phyloP scores from a whole-genome alignment of 306 rosid genomes.

The Lathyrus aphaca region DNA sequence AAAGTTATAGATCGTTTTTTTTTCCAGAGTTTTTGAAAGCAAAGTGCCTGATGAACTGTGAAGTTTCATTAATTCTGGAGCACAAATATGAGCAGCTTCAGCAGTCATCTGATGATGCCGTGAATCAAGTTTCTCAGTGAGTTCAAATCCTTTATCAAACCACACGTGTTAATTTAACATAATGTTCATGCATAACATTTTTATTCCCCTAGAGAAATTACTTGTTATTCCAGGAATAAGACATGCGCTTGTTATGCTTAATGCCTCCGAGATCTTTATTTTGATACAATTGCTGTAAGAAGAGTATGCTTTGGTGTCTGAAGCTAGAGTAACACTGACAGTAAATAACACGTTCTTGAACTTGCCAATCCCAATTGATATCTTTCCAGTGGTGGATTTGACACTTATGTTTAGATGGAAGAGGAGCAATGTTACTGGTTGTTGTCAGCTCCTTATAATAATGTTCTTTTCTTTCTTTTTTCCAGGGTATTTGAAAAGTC shows the following conservation, averaged over 20 bases:
- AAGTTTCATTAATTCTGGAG: constrained; percentile 91
- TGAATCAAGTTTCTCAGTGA: constrained; percentile 93
- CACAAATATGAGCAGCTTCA: constrained; percentile 97
- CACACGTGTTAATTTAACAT: not conserved
- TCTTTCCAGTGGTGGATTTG: constrained; percentile 23
- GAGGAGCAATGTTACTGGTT: not conserved
- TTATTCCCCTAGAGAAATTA: not conserved
- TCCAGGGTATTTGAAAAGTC: constrained; percentile 96
- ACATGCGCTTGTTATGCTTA: constrained; percentile 1
- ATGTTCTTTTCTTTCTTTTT: not conserved
- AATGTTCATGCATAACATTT: constrained; percentile 10
- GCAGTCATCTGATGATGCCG: constrained; percentile 86
- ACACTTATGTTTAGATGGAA: constrained; percentile 29
- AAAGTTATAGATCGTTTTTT: not conserved
- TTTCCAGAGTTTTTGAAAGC: constrained; percentile 86
- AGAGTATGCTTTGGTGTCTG: not conserved
- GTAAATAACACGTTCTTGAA: constrained; percentile 6
- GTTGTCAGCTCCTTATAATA: constrained; percentile 17
- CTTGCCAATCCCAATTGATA: not conserved
- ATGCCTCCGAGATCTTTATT: constrained; percentile 31
- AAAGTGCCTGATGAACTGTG: constrained; percentile 95
- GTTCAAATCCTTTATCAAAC: constrained; percentile 36
- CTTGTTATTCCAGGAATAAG: not conserved
- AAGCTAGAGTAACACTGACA: not conserved
- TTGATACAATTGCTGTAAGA: constrained; percentile 19